Conservation (phyloP, 768 basidiomycete genomes). For the Gyrodon lividus region DNA sequence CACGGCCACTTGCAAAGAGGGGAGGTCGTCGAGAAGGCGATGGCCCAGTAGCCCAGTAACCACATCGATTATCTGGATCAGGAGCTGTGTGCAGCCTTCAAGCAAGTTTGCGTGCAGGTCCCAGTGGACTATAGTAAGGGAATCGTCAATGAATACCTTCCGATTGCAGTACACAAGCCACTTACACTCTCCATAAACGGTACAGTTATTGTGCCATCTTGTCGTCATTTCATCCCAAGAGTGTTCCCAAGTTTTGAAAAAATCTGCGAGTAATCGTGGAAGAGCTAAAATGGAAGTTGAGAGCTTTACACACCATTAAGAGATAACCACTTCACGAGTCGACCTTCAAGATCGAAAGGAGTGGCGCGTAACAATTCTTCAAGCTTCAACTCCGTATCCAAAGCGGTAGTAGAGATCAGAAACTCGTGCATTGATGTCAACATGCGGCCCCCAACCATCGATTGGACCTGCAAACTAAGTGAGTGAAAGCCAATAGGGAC, state of each 20-base stretch:
- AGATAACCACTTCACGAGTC: conserved; percentile 46
- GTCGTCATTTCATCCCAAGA: conserved; percentile 22
- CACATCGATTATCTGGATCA: conserved; percentile 38
- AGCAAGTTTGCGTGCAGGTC: conserved; percentile 46
- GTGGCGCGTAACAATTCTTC: conserved; percentile 39
- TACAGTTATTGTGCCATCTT: conserved; percentile 23
- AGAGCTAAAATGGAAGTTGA: neutral
- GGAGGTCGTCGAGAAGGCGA: conserved; percentile 28
- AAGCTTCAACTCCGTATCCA: conserved; percentile 61
- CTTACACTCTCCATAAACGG: conserved; percentile 47
- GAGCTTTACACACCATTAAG: conserved; percentile 45
- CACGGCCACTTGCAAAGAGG: conserved; percentile 33
- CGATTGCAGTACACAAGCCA: neutral
- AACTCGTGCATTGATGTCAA: conserved; percentile 45
- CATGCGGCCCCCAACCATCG: conserved; percentile 44
- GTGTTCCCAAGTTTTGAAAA: conserved; percentile 25
- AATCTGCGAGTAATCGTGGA: conserved; percentile 13
- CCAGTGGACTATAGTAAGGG: conserved; percentile 53
- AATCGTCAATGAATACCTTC: conserved; percentile 1
- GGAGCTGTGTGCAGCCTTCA: conserved; percentile 37
- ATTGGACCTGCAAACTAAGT: conserved; percentile 43
- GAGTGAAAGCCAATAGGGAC: neutral
- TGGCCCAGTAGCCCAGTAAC: conserved; percentile 32
- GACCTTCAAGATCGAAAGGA: conserved; percentile 57
- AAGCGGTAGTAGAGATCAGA: conserved; percentile 47